phyloP scores from a whole-genome alignment of 495 filamentous ascomycete genomes.

The Penicillium lagena region DNA sequence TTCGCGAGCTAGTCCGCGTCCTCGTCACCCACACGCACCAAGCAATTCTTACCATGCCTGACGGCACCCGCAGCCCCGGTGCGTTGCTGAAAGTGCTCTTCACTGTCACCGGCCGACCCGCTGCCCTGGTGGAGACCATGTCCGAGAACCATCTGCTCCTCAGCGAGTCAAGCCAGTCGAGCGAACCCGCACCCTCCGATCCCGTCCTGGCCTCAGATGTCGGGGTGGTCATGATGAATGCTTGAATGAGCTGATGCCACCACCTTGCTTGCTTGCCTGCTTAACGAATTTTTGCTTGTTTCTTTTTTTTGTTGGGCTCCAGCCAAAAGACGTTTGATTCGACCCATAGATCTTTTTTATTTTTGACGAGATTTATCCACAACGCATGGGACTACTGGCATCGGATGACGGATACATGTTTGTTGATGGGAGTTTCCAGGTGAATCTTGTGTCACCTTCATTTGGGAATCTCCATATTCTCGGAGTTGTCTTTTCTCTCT shows the following conservation, averaged over 20 bases:
- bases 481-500: too few relatives aligned
- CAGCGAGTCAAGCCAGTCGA: slow-evolving; percentile 19
- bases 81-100: slow-evolving; percentile 37
- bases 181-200: slow-evolving; percentile 15
- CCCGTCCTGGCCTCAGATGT: slow-evolving; percentile 22
- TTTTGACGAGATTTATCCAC: slow-evolving; percentile 2
- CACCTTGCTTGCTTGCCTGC: neutral
- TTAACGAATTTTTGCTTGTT: slow-evolving; percentile 16
- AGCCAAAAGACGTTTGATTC: slow-evolving; percentile 5
- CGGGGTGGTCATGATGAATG: slow-evolving; percentile 36
- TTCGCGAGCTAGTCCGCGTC: slow-evolving; percentile 31
- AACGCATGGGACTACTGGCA: too few relatives aligned
- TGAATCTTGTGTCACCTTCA: too few relatives aligned
- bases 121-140: slow-evolving; percentile 31
- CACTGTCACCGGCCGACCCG: slow-evolving; percentile 30
- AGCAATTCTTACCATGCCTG: slow-evolving; percentile 8
- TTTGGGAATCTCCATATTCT: too few relatives aligned
- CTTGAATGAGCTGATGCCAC: slow-evolving; percentile 12
- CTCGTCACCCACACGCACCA: slow-evolving; percentile 33
- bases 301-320: slow-evolving; percentile 1
- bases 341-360: slow-evolving; percentile 6
- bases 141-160: slow-evolving; percentile 31
- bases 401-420: too few relatives aligned
- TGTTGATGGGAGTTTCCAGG: too few relatives aligned
- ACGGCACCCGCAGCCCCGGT: slow-evolving; percentile 16